A percentile compares a stretch with the other conserved stretches of the same genome.
These are phyloP conservation scores for Cryphonectria naterciae DNA, from an alignment of 2,329 filamentous ascomycete genomes.

Conservation along the genomic window DNA sequence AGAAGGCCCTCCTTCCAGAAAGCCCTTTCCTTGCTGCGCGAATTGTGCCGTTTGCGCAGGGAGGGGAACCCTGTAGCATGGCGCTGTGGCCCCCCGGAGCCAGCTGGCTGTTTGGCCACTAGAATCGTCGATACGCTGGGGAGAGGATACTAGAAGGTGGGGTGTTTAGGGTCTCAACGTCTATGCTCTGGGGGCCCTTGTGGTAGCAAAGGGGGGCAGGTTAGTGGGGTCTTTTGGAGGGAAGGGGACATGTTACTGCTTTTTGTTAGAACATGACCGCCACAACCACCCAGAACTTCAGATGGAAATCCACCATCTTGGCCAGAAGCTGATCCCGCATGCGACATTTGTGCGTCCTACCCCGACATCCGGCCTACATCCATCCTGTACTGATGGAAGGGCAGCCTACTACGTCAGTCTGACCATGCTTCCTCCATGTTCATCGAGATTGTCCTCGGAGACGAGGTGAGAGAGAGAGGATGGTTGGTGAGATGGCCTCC, in stretches of 20 bases:
- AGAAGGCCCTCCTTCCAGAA: background rate
- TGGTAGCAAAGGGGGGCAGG: background rate
- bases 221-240: background rate
- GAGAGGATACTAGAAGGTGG: background rate
- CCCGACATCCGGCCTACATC: background rate
- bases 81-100: background rate
- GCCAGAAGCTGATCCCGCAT: background rate
- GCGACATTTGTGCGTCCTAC: constrained; percentile 14
- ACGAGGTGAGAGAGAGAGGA: background rate
- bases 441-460: background rate
- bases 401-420: background rate
- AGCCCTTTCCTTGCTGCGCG: background rate
- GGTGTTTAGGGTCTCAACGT: background rate
- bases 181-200: background rate
- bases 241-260: background rate
- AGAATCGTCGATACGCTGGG: background rate
- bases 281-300: background rate
- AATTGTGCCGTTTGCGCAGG: constrained; percentile 16
- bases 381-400: background rate
- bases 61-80: constrained; percentile 12
- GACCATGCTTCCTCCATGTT: background rate
- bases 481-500: background rate
- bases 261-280: background rate
- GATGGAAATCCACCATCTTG: background rate
- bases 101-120: background rate